Percentiles rank a stretch among this genome's conserved stretches.
phyloP scores from a whole-genome alignment of 2,329 filamentous ascomycete species.

The Blastomyces parvus region DNA sequence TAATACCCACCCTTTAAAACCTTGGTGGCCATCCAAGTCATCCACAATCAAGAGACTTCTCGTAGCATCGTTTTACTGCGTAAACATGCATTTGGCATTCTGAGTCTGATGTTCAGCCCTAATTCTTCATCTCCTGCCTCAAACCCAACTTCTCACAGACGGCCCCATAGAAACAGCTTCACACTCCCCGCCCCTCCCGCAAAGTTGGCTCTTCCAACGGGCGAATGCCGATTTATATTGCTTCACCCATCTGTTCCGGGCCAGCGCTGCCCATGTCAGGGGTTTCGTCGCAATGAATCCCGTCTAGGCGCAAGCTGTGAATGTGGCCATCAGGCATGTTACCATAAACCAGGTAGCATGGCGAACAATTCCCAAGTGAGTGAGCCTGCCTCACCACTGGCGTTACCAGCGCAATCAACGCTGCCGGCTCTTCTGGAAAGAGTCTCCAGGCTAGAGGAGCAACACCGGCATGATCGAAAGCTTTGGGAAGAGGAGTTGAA shows the following conservation, averaged over 20 bases:
- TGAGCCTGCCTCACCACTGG: conserved; percentile 8
- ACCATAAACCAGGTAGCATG: conserved; percentile 24
- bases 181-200: background rate
- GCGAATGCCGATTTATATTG: conserved; percentile 25
- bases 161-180: background rate
- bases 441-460: conserved; percentile 21
- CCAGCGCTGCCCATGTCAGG: conserved; percentile 37
- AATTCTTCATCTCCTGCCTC: conserved; percentile 15
- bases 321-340: conserved; percentile 41
- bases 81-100: conserved; percentile 6
- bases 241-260: conserved; percentile 20
- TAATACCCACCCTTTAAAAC: background rate
- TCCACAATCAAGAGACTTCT: conserved; percentile 1
- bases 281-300: conserved; percentile 28
- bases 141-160: background rate
- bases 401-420: conserved; percentile 6
- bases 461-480: conserved; percentile 20
- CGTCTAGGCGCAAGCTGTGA: conserved; percentile 36
- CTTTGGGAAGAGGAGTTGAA: conserved; percentile 18
- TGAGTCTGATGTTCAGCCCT: conserved; percentile 20
- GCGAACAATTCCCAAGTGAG: conserved; percentile 1
- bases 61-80: background rate
- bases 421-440: conserved; percentile 18
- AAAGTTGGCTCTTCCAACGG: conserved; percentile 20
- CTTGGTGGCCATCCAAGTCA: background rate